Evolutionary conservation across 1,139 yeast species (phyloP), one percentile per base, ranked within the genome.

Genomic region (Debaryomyces nepalensis): DNA sequence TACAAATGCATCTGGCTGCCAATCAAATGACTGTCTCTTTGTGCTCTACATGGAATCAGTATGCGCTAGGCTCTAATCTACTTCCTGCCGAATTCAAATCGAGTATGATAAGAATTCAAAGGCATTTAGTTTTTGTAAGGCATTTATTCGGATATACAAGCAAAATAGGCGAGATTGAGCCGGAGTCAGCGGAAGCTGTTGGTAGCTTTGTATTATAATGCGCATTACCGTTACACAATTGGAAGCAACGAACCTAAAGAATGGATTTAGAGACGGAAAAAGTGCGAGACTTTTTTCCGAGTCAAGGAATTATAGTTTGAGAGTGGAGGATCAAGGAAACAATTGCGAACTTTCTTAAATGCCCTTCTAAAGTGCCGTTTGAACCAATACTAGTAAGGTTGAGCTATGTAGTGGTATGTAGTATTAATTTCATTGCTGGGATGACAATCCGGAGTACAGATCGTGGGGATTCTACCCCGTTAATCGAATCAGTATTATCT

Each of bases 381-480:
- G 5, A 10, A 9, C 8, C n/a, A 11, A 22, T n/a, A 22, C 8
- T 22, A 22, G 8, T 9, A 22, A 9, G 24, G 24, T 22, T 22
- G 8, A 22, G 8, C 4, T 22, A n/a, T 29, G 21, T 11, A 10
- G 7, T 4, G 18, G 32, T 4, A n/a, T 16, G 22, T 16, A 29
- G 21, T 16, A 29, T 29, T 16, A 10, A 14, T n/a, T 21, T 10
- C 21, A 14, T 14, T 26, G 20, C 20, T 4, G 5, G 15, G 10
- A n/a, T 29, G 5, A 29, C 18, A 16, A 29, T 16, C 32, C 18
- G 32, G 32, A 29, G 32, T 29, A 29, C 32, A 29, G 20, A 29
- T 29, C 20, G 32, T 29, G 32, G 32, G 18, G 32, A 14, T 16
- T 10, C 32, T 16, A 10, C 32, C 32, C 32, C 32, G 14, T 29